These are phyloP conservation scores for Neurospora hispaniola DNA, from an alignment of 495 filamentous ascomycete species.

Conservation along the genomic window DNA sequence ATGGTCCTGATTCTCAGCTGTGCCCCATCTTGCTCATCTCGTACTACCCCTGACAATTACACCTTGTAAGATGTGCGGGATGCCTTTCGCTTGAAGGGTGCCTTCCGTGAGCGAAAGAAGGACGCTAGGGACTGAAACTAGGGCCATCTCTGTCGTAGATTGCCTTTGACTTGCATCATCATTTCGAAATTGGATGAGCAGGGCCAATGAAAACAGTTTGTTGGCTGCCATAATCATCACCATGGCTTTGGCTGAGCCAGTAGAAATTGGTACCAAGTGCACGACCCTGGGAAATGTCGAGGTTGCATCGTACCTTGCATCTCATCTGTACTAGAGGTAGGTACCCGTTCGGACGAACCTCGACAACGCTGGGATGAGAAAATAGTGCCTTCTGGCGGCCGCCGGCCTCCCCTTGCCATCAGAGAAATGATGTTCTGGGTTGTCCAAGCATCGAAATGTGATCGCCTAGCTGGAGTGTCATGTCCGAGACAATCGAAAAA, in stretches of 20 bases:
- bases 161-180: neutral
- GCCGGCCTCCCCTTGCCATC: neutral
- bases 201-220: neutral
- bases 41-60: neutral
- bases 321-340: neutral
- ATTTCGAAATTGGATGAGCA: neutral
- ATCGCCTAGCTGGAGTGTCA: neutral
- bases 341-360: neutral
- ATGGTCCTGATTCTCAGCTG: neutral
- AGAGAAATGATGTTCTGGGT: neutral
- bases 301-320: neutral
- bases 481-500: neutral
- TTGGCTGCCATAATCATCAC: neutral
- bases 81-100: neutral
- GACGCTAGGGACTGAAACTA: neutral
- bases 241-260: neutral
- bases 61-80: neutral
- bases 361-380: neutral
- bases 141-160: neutral
- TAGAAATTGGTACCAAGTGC: neutral
- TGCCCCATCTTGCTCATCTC: neutral
- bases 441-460: neutral
- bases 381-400: neutral
- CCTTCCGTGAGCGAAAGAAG: neutral
- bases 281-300: neutral